Base-by-base conservation (phyloP, 2,329 filamentous ascomycete species). In the Penicillium sp. region DNA sequence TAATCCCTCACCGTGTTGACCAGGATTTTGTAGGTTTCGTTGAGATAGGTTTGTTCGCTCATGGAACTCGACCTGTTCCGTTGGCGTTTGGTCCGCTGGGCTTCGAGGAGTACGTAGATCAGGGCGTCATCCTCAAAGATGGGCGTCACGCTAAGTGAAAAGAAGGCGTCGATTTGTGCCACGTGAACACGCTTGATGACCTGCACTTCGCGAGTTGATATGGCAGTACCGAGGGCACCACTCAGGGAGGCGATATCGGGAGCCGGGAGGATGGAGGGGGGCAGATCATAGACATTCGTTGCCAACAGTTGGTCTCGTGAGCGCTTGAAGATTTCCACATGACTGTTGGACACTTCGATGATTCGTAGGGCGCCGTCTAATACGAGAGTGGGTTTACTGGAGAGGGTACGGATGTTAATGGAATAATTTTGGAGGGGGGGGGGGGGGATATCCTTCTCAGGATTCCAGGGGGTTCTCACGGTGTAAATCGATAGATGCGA, bases 1-100 rank as follows among this genome's bases (percentile, higher is more conserved):
- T 86, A 86, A 60, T 86, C 83, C 69, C 82, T 84, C 64, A 86
- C 82, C 0, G 81, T 83, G 61, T 87, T 81, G 37, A 87, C 77
- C 33, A 89, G 75, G 40, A 86, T 82, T n/a, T 82, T 82, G 67
- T 86, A 86, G 5, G 80, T 80, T 63, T 85, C 82, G 63, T 80
- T 81, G 52, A 75, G 70, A 65, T 81, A 80, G 54, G 78, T 67
- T 54, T 80, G 76, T 55, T 79, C 76, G 40, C 73, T 75, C 12
- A 72, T 73, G 58, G 7, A 62, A 33, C 19, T 50, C 59, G 27
- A 58, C 21, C 15, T 60, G 57, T n/a, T 75, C 69, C 31, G 31
- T 38, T 48, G 31, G 37, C 71, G 69, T 23, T 71, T 75, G 43
- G 72, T 66, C 49, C 78, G 71, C 7, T 75, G 69, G 17, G 75